Evolutionary conservation across 1,139 yeast species (phyloP).

Genomic region (Diutina ranongensis): DNA sequence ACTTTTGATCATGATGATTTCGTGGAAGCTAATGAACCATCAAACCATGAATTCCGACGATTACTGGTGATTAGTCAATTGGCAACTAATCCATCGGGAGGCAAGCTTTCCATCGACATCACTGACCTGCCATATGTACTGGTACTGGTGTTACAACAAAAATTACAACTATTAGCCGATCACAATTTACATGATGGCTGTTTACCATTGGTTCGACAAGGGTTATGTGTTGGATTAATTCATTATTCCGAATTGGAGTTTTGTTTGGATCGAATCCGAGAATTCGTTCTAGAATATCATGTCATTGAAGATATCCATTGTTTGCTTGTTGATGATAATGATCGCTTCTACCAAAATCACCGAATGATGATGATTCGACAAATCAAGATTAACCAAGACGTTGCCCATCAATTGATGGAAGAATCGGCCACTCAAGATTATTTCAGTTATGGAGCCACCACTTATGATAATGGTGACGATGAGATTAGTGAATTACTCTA

Average conservation of each 20-base stretch:
- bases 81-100: constrained; percentile 6
- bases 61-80: not conserved
- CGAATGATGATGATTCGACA: not conserved
- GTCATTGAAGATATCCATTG: constrained; percentile 24
- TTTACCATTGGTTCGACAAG: constrained; percentile 31
- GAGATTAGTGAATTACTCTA: constrained; percentile 10
- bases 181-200: constrained; percentile 43
- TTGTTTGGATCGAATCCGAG: constrained; percentile 35
- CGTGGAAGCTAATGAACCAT: not conserved
- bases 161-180: constrained; percentile 25
- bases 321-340: constrained; percentile 1
- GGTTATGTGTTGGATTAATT: constrained; percentile 35
- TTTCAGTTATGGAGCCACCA: constrained; percentile 15
- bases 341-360: not conserved
- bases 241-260: constrained; percentile 44
- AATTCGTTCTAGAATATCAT: constrained; percentile 18
- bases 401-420: not conserved
- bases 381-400: not conserved
- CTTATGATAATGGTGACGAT: not conserved
- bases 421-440: constrained; percentile 10
- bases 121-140: constrained; percentile 26
- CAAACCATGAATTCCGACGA: not conserved
- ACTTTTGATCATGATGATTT: constrained; percentile 7
- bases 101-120: constrained; percentile 26
- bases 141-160: constrained; percentile 20